Percentiles rank a stretch among this genome's conserved stretches.
These are phyloP conservation scores for Halenospora varia DNA, from an alignment of 495 filamentous ascomycete genomes.

Conservation along the genomic window DNA sequence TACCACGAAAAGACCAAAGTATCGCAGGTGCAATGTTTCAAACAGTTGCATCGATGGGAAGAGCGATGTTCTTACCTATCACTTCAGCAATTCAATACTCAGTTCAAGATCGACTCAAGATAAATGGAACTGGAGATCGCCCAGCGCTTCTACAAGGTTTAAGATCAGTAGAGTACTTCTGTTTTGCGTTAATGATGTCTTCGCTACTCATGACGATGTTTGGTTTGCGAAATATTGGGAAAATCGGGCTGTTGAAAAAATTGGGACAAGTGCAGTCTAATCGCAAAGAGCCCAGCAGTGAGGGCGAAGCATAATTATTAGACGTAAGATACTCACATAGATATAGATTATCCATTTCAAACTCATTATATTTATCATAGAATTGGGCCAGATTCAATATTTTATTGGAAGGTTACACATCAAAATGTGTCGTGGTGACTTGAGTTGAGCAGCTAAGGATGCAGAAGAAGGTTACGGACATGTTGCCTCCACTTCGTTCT, in stretches of 20 bases:
- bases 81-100: slow-evolving; percentile 53
- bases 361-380: no score
- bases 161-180: slow-evolving; percentile 52
- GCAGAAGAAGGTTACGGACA: no score
- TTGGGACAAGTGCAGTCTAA: slow-evolving; percentile 16
- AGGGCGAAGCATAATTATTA: background rate
- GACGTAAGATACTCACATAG: background rate
- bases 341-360: background rate
- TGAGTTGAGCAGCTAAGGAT: no score
- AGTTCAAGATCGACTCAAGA: slow-evolving; percentile 40
- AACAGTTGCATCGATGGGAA: slow-evolving; percentile 51
- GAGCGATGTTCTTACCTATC: slow-evolving; percentile 54
- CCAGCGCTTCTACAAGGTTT: slow-evolving; percentile 42
- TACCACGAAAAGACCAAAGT: slow-evolving; percentile 57
- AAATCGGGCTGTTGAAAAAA: slow-evolving; percentile 25
- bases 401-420: no score
- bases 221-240: slow-evolving; percentile 27
- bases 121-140: slow-evolving; percentile 38
- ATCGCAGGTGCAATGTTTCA: slow-evolving; percentile 59
- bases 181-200: slow-evolving; percentile 31
- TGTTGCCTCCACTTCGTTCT: no score
- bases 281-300: slow-evolving; percentile 8
- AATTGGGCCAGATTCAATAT: no score
- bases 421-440: no score
- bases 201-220: slow-evolving; percentile 1